A percentile compares a stretch with the other conserved stretches of the same genome.
These are phyloP conservation scores for Hypsizygus marmoreus DNA, from an alignment of 768 basidiomycete species.

Conservation along the genomic window DNA sequence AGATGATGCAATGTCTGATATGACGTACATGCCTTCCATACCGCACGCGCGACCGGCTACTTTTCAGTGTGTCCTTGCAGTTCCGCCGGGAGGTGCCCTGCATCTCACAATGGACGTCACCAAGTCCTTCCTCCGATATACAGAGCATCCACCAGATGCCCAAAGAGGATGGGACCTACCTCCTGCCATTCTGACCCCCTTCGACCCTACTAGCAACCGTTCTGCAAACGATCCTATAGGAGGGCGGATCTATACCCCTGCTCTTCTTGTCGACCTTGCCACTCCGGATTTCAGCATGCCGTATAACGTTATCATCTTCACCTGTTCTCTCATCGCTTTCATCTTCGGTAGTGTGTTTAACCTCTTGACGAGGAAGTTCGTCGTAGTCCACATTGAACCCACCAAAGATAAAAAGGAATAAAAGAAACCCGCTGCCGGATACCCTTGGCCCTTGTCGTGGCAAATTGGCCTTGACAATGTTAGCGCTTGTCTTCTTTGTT, in stretches of 20 bases:
- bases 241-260: conserved; percentile 71
- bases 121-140: conserved; percentile 88
- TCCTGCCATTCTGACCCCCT: conserved; percentile 71
- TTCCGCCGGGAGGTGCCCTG: conserved; percentile 71
- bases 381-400: conserved; percentile 42
- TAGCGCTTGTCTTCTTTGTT: conserved; percentile 8
- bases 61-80: conserved; percentile 65
- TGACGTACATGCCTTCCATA: conserved; percentile 68
- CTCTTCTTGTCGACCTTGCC: conserved; percentile 89
- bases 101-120: conserved; percentile 71
- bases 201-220: conserved; percentile 21
- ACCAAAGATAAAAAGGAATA: conserved; percentile 16
- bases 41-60: conserved; percentile 77
- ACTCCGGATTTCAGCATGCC: conserved; percentile 99
- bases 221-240: conserved; percentile 17
- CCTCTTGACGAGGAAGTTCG: conserved; percentile 77
- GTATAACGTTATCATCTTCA: conserved; percentile 99
- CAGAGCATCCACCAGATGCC: conserved; percentile 95
- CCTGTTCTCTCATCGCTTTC: conserved; percentile 85
- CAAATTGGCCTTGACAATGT: background rate
- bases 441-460: background rate
- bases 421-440: conserved; percentile 8
- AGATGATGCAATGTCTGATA: conserved; percentile 66
- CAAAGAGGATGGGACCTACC: conserved; percentile 94
- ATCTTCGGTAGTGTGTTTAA: conserved; percentile 95